Evolutionary conservation across 176 grass and related monocot genomes (phyloP), one percentile per base, ranked within the genome.

Genomic region (Carex myosuroides): DNA sequence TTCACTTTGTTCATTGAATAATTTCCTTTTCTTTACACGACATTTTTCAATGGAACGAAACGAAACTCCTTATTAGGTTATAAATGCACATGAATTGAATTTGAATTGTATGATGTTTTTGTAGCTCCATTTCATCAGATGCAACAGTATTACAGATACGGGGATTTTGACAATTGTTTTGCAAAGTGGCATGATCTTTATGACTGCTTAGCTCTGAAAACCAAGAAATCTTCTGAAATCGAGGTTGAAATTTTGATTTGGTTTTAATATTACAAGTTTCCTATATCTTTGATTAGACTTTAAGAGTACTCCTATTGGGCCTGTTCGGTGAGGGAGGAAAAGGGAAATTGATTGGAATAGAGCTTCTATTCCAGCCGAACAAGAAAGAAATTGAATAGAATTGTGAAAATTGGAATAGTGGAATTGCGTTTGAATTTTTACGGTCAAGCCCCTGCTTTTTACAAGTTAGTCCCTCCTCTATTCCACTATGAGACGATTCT

Each of bases 91-190:
- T 81, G n/a, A 21, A 29, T 82, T 81, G n/a, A 41, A 29, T 82
- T 82, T 81, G n/a, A 41, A 29, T 82, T 84, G 32, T 84, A 62
- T 41, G 26, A 33, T 65, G 26, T n/a, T 62, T 62, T 52, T 81
- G 70, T 85, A 90, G 88, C 96, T n/a, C 96, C 96, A 29, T 93
- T 87, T 85, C 82, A 95, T 86, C 93, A 95, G 86, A 92, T 99
- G 96, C 89, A 99, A 86, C 56, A 26, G 64, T 99, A 99, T 67
- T 93, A 95, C 85, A 87, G 93, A 78, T 11, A 82, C 59, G 96
- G 92, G n/a, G 88, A 90, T 3, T 95, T 92, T 42, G 93, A 95
- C 85, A 89, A 59, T 85, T 99, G 93, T 82, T 95, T 95, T 52
- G 42, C 88, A 50, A 95, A 95, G 60, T 98, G 91, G 96, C 85